Percentiles rank a stretch among this genome's conserved stretches.
Conservation (phyloP, 352 stramenopile genomes). For the Phytopythium montanum region DNA sequence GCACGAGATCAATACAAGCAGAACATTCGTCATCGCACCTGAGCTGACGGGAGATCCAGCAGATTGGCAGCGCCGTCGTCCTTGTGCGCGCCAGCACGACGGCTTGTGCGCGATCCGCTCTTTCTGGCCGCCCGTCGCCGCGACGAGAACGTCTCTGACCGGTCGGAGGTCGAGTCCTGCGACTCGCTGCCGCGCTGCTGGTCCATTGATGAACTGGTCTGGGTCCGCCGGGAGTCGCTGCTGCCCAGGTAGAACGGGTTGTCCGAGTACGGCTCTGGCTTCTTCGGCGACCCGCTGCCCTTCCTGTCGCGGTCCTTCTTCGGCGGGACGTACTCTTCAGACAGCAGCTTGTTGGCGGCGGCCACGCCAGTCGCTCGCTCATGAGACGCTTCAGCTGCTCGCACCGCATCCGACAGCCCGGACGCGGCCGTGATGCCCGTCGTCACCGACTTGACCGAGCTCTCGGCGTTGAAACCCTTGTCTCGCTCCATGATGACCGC, state of each 20-base stretch:
- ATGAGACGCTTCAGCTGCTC: constrained; percentile 60
- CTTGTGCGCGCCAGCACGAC: constrained; percentile 29
- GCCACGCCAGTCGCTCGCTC: constrained; percentile 60
- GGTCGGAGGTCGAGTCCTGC: constrained; percentile 34
- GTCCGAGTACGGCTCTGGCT: constrained; percentile 70
- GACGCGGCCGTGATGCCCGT: constrained; percentile 53
- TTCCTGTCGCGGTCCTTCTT: constrained; percentile 23
- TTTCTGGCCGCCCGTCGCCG: constrained; percentile 72
- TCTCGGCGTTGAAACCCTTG: constrained; percentile 72
- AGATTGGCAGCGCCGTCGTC: constrained; percentile 58
- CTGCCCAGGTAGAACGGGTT: constrained; percentile 73
- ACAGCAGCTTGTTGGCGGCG: constrained; percentile 75
- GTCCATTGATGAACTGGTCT: constrained; percentile 25
- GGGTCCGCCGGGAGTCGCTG: constrained; percentile 23
- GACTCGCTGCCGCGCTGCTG: constrained; percentile 5
- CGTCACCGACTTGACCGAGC: constrained; percentile 58
- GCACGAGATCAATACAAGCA: background rate
- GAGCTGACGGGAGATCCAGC: constrained; percentile 46
- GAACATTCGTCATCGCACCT: constrained; percentile 16
- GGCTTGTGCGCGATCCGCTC: constrained; percentile 35
- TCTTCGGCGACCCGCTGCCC: constrained; percentile 20
- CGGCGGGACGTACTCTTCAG: constrained; percentile 73
- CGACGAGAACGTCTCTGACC: constrained; percentile 65
- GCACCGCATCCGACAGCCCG: constrained; percentile 63
- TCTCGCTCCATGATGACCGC: constrained; percentile 77